Evolutionary conservation across 441 rosid species (phyloP), one percentile per base, ranked within the genome.

Genomic region (Erodium chrysanthum): DNA sequence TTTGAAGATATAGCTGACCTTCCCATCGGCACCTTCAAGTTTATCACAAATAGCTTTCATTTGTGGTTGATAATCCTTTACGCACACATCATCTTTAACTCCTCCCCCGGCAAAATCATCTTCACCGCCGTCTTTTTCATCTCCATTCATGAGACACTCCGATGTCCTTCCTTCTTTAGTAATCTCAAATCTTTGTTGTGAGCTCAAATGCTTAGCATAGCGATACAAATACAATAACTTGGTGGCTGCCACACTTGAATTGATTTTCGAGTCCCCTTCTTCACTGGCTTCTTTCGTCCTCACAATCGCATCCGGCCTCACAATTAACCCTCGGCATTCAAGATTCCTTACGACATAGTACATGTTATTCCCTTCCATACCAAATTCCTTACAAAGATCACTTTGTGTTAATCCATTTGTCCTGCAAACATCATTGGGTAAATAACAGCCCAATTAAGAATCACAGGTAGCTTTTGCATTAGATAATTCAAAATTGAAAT

Each of bases 11-110:
- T 64, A 50, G 69, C 73, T 70, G 61, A 91, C 96, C 91, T 87
- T 89, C 64, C 85, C 90, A 66, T 84, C 84, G 58, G 90, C 91
- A 71, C 82, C 84, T 77, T 88, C 89, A 75, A 94, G 96, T 73
- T 80, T 87, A 79, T 90, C 88, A 80, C 92, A 91, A 56, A 90
- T 70, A 44, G 90, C 93, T 83, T 74, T 79, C 96, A 91, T 86
- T 50, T 92, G 92, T 5, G 96, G 94, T 65, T 84, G 72, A 80
- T 77, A 87, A 82, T 94, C 99, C 78, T 80, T 90, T 52, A 88
- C 79, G 3, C 77, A 84, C 69, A 91, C 82, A 68, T 87, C 86
- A 69, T 91, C 91, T 74, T 73, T 81, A 33, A 68, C 73, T 77
- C 71, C 62, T 56, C 81, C 86, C 68, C 77, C 70, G 6, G 73